phyloP scores from a whole-genome alignment of 441 rosid genomes.

The Croton setiger region DNA sequence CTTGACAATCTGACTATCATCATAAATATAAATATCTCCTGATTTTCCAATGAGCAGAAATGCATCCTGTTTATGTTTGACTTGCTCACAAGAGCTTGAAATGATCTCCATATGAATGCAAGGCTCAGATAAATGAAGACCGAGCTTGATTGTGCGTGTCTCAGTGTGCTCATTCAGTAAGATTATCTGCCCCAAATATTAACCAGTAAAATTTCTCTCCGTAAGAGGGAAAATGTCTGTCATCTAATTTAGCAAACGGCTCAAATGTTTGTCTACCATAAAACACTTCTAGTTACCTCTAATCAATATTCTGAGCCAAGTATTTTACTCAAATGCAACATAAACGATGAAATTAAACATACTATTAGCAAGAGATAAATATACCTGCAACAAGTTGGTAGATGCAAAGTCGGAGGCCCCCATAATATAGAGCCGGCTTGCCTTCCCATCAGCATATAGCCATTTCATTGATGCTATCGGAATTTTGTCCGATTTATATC shows the following conservation, averaged over 20 bases:
- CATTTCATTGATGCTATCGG: slow-evolving; percentile 72
- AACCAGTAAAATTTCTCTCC: too few relatives aligned
- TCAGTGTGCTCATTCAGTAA: slow-evolving; percentile 75
- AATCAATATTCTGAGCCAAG: too few relatives aligned
- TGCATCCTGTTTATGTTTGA: slow-evolving; percentile 53
- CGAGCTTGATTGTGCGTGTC: slow-evolving; percentile 76
- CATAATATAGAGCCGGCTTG: slow-evolving; percentile 68
- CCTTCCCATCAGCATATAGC: slow-evolving; percentile 66
- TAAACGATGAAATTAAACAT: too few relatives aligned
- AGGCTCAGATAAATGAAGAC: slow-evolving; percentile 74
- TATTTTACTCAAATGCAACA: too few relatives aligned
- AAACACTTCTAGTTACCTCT: background rate
- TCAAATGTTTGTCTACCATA: background rate
- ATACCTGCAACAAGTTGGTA: slow-evolving; percentile 61
- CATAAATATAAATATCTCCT: slow-evolving; percentile 68
- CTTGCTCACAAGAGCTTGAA: slow-evolving; percentile 50
- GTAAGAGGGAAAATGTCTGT: background rate
- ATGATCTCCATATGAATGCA: slow-evolving; percentile 73
- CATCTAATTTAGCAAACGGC: background rate
- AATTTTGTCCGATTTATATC: slow-evolving; percentile 68
- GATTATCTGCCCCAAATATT: slow-evolving; percentile 67
- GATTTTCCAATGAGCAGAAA: slow-evolving; percentile 78
- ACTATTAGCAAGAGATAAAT: background rate
- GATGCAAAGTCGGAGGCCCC: slow-evolving; percentile 55
- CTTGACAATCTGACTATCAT: slow-evolving; percentile 74